Base-by-base conservation (phyloP, 257 asterid species). In the Coffea canephora region DNA sequence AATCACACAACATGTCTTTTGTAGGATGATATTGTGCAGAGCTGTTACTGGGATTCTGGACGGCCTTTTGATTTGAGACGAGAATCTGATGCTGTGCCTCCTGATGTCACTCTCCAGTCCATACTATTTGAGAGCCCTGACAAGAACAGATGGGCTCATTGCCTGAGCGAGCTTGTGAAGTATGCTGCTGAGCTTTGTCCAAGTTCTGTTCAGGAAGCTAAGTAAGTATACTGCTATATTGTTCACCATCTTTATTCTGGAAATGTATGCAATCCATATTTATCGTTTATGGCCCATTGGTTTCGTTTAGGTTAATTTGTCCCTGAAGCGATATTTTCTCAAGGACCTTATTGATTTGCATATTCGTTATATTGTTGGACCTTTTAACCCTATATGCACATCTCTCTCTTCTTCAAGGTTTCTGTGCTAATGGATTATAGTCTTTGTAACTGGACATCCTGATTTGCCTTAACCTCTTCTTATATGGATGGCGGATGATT, bases 1-100 rank as follows among this genome's bases (percentile, higher is more conserved):
- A 73, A 81, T 67, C 69, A 71, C 57, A 80, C 50, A 45, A 48
- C 23, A 48, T 87, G 19, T 68, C 55, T 82, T 79, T 81, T 77
- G 27, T 91, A 96, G 99, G 99, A 96, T 84, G 98, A 96, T 89
- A 96, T 96, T 77, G 99, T 96, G 83, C 99, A 94, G 91, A 92
- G 97, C 89, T 96, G 98, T 87, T 96, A 94, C 80, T 96, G 97
- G 97, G 99, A 94, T 88, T 90, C 91, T 74, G 95, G 96, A 23
- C 98, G 98, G 75, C 92, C 97, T 70, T 96, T 96, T 74, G 98
- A 94, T 91, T 83, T 90, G 89, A 92, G 90, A 87, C 90, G 97
- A 83, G 99, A 96, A 85, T 90, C 98, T 72, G 99, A 96, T 87
- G 91, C 92, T 80, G 91, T 96, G 72, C 97, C 98, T 77, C 94